A percentile compares a stretch with the other conserved stretches of the same genome.
phyloP scores from a whole-genome alignment of 2,329 filamentous ascomycete genomes.

The Didymella arachidicola region DNA sequence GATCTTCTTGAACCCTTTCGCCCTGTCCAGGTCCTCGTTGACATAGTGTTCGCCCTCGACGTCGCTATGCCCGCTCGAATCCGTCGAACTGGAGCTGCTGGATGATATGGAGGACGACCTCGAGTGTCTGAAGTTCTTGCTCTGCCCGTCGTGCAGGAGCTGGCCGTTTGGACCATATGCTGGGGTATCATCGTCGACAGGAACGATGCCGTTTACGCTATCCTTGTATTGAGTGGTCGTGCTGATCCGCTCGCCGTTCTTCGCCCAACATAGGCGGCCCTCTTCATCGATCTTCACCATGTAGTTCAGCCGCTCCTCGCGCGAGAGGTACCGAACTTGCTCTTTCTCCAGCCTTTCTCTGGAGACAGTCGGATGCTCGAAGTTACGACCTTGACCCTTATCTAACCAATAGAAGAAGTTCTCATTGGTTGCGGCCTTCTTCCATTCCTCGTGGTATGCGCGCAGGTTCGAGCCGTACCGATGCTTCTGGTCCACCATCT shows the following conservation, averaged over 20 bases:
- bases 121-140: slow-evolving; percentile 28
- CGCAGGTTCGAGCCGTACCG: slow-evolving; percentile 84
- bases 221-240: slow-evolving; percentile 80
- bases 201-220: slow-evolving; percentile 71
- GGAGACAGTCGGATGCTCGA: slow-evolving; percentile 76
- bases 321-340: slow-evolving; percentile 81
- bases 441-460: slow-evolving; percentile 86
- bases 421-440: slow-evolving; percentile 75
- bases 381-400: slow-evolving; percentile 73
- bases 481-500: slow-evolving; percentile 88
- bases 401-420: slow-evolving; percentile 98
- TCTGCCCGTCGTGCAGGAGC: slow-evolving; percentile 35
- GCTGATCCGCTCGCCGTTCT: slow-evolving; percentile 79
- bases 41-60: slow-evolving; percentile 71
- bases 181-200: slow-evolving; percentile 52
- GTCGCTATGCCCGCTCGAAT: slow-evolving; percentile 60
- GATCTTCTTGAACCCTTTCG: slow-evolving; percentile 67
- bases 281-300: slow-evolving; percentile 77
- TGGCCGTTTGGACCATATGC: slow-evolving; percentile 48
- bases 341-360: slow-evolving; percentile 78
- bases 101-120: slow-evolving; percentile 37
- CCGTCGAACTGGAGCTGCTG: slow-evolving; percentile 45
- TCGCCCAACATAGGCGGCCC: slow-evolving; percentile 85
- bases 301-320: slow-evolving; percentile 83
- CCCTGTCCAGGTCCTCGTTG: slow-evolving; percentile 67